phyloP scores from a whole-genome alignment of 2,329 filamentous ascomycete species.

The Paracamarosporium sp. region DNA sequence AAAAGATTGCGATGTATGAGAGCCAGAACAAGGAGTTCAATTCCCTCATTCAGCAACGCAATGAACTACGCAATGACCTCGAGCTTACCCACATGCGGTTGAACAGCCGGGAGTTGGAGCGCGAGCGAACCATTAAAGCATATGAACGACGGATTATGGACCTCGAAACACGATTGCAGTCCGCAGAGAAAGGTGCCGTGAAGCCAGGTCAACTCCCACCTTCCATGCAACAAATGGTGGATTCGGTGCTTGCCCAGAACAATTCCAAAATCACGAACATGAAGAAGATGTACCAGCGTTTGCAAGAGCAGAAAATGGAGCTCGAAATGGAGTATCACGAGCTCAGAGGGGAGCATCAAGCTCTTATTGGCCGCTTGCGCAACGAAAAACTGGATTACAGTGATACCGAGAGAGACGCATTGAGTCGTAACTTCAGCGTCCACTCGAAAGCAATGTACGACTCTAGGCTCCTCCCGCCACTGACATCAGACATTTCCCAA shows the following conservation, averaged over 20 bases:
- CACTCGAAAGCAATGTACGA: conserved; percentile 27
- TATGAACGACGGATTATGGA: conserved; percentile 58
- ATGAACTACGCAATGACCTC: conserved; percentile 64
- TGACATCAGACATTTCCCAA: conserved; percentile 29
- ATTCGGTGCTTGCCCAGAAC: conserved; percentile 55
- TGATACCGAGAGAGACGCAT: conserved; percentile 16
- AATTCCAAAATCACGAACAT: conserved; percentile 57
- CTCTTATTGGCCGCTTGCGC: conserved; percentile 31
- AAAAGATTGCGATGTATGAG: conserved; percentile 39
- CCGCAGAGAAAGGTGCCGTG: conserved; percentile 27
- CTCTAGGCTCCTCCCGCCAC: conserved; percentile 31
- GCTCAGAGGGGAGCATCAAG: conserved; percentile 43
- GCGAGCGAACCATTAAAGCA: conserved; percentile 53
- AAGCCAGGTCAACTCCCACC: conserved; percentile 44
- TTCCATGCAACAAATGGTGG: conserved; percentile 55
- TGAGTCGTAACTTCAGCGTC: conserved; percentile 36
- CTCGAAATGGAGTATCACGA: conserved; percentile 55
- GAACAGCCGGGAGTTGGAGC: conserved; percentile 57
- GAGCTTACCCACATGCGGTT: conserved; percentile 67
- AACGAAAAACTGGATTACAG: conserved; percentile 22
- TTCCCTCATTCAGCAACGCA: conserved; percentile 63
- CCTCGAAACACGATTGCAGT: conserved; percentile 47
- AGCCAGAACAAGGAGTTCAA: conserved; percentile 53
- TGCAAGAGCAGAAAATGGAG: conserved; percentile 59
- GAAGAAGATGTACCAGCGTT: conserved; percentile 59